phyloP scores from a whole-genome alignment of 2,329 filamentous ascomycete species.

The Verticillium klebahnii region DNA sequence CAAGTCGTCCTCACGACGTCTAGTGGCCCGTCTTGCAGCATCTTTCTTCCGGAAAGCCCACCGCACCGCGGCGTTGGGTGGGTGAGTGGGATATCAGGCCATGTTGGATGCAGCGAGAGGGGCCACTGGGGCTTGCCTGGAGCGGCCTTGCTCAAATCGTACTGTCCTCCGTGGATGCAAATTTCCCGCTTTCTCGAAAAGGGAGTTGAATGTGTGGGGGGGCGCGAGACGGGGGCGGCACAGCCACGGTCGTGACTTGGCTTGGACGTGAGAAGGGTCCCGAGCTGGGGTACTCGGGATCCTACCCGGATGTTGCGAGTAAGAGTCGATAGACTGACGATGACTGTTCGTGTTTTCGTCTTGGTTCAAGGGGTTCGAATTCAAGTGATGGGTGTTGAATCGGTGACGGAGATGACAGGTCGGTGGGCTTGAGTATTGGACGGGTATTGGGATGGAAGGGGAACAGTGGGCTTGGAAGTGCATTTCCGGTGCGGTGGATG shows the following conservation, averaged over 20 bases:
- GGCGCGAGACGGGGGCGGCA: not conserved
- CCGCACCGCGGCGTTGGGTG: not conserved
- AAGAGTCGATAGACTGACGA: not conserved
- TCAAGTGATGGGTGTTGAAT: not conserved
- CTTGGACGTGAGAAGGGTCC: not conserved
- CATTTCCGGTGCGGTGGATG: not conserved
- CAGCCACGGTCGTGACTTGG: not conserved
- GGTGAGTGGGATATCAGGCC: not conserved
- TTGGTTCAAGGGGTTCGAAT: not conserved
- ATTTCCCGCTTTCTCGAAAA: not conserved
- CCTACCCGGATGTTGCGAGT: not conserved
- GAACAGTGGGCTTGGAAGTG: not conserved
- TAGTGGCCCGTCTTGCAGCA: not conserved
- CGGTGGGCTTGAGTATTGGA: not conserved
- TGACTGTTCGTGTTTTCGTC: not conserved
- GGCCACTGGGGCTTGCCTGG: not conserved
- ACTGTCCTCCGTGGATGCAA: not conserved
- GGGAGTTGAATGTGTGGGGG: not conserved
- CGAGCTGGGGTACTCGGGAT: not conserved
- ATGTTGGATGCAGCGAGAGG: not conserved
- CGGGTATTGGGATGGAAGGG: not conserved
- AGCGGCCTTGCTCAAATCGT: not conserved
- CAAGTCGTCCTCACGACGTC: not conserved
- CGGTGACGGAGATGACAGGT: not conserved
- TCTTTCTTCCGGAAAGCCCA: not conserved